phyloP scores from a whole-genome alignment of 495 filamentous ascomycete genomes.

The Xylaria sp. region DNA sequence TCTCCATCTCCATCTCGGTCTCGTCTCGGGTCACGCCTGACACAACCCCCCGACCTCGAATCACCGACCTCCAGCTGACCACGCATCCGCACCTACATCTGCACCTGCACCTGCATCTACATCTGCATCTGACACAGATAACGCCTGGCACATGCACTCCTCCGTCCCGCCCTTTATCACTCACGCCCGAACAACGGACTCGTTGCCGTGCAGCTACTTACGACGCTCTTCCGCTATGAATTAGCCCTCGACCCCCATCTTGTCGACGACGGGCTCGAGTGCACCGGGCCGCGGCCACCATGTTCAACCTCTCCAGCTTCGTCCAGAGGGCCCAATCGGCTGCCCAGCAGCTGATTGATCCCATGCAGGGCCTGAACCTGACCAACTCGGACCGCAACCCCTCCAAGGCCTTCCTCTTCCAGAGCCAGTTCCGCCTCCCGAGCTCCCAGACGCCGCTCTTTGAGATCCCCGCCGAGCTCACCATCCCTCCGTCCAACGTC shows the following conservation, averaged over 20 bases:
- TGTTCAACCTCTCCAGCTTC: constrained; percentile 81
- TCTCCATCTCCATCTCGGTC: not conserved
- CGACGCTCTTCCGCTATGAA: constrained; percentile 37
- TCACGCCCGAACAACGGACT: not conserved
- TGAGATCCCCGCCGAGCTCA: constrained; percentile 95
- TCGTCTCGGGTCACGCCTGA: constrained; percentile 6
- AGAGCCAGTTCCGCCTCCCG: constrained; percentile 94
- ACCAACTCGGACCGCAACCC: constrained; percentile 76
- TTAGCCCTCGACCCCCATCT: constrained; percentile 31
- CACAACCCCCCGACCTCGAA: constrained; percentile 22
- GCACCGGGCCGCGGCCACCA: constrained; percentile 45
- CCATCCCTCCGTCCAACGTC: constrained; percentile 71
- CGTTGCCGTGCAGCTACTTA: constrained; percentile 1
- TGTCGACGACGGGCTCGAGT: constrained; percentile 38
- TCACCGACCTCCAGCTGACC: too few relatives aligned
- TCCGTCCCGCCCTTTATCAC: constrained; percentile 14
- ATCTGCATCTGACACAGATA: not conserved
- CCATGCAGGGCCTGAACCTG: constrained; percentile 70
- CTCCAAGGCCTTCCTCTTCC: constrained; percentile 91
- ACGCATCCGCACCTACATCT: not conserved
- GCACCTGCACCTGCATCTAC: not conserved
- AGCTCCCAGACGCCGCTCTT: constrained; percentile 89
- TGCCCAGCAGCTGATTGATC: constrained; percentile 87
- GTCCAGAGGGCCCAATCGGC: constrained; percentile 81
- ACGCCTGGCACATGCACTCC: constrained; percentile 23